Evolutionary conservation across 345 rosid genomes (phyloP).

Genomic region (Orychophragmus violaceus): DNA sequence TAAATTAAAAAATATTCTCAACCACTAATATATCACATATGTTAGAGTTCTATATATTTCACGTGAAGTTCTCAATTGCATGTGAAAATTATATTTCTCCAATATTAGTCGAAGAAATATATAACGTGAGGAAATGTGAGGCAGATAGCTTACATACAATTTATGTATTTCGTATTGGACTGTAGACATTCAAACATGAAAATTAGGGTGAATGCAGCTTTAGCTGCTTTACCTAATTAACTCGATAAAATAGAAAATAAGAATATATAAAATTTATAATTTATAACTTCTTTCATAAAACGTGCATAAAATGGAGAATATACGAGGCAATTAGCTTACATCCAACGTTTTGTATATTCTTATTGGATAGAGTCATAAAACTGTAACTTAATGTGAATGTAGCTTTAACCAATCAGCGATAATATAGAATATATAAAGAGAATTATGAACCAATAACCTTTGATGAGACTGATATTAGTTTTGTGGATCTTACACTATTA

Average conservation of each 20-base stretch:
- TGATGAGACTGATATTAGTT: too few species aligned
- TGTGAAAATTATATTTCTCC: not conserved
- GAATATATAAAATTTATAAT: not conserved
- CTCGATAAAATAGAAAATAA: not conserved
- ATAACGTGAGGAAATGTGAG: not conserved
- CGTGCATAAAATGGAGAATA: not conserved
- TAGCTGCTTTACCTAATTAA: not conserved
- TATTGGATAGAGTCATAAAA: not conserved
- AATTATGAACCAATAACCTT: too few species aligned
- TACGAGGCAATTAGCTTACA: not conserved
- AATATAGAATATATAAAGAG: slow-evolving; percentile 1
- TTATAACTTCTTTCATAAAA: not conserved
- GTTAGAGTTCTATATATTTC: not conserved
- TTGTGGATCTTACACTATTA: too few species aligned
- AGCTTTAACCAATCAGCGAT: slow-evolving; percentile 1
- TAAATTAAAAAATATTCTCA: not conserved
- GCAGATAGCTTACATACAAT: not conserved
- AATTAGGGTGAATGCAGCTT: not conserved
- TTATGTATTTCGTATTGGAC: not conserved
- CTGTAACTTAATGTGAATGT: not conserved
- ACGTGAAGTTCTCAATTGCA: slow-evolving; percentile 19
- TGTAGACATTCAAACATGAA: not conserved
- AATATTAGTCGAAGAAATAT: not conserved
- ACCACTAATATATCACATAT: not conserved
- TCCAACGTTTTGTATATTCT: not conserved